Base-by-base conservation (phyloP, 352 stramenopile species). In the Phytophthora cajani region DNA sequence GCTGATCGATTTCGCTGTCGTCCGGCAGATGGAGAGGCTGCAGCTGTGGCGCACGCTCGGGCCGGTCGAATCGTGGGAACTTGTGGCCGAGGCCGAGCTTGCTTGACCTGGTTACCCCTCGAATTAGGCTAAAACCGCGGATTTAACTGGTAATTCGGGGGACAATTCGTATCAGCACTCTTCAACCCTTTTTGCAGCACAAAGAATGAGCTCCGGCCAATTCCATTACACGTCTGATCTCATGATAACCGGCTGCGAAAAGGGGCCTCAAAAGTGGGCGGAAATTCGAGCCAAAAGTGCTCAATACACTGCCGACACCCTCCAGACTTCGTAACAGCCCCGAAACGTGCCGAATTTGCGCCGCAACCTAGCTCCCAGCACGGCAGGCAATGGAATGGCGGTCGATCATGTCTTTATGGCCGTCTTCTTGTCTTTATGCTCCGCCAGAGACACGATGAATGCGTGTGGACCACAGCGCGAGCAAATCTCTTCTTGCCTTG, bases 21-120 rank as follows among this genome's bases (percentile, higher is more conserved):
- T 16, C n/a, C 10, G 46, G 57, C 54, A 86, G 79, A 64, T 86
- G 65, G 54, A 72, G 9, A 69, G 57, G 62, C 63, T 91, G 50
- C 83, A 91, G 50, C 67, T 89, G 21, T 91, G 83, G 83, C 74
- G 74, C 32, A 91, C 83, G 7, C 68, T 78, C 0, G 78, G 78
- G 0, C 51, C 70, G 0, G 81, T 89, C 12, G 66, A 77, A 21
- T 62, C 64, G 4, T 91, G 83, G 81, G 57, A 74, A 27, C 44
- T 87, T 25, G 67, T 88, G 50, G 63, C 51, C 6, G 75, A 87
- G 58, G 60, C 80, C 27, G 14, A 54, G 23, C 33, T 76, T 17
- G 14, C 17, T 52, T 52, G 46, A 52, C 8, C 46, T 14, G n/a
- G 46, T 30, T 47, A 16, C 40, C 14, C 40, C 30, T 33, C 30